Evolutionary conservation across 768 basidiomycete genomes (phyloP), one percentile per base, ranked within the genome.

Genomic region (Tricholoma hemisulphureum): DNA sequence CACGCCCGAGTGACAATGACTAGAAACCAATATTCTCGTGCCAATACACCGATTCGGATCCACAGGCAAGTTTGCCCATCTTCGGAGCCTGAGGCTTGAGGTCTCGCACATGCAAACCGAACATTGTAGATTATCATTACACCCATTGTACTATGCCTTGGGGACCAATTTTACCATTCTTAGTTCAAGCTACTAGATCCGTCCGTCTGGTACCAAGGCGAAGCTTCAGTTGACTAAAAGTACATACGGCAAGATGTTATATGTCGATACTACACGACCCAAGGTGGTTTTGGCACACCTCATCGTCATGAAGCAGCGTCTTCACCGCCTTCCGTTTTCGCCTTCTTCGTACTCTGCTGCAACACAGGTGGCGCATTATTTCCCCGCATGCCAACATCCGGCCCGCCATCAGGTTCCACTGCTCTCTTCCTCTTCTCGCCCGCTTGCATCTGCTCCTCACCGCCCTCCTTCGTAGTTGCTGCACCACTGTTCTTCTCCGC

Each of bases 341-440:
- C 70, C 67, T 80, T 81, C 65, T 83, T 83, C 34, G 71, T 70
- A 49, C 71, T 70, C 56, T 76, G n/a, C n/a, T n/a, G 73, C 53
- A 81, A 61, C 2, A 67, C 61, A 37, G 82, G 83, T 10, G 90
- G 90, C 3, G 85, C 86, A 29, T 73, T 77, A 7, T 74, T 78
- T 0, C 89, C 89, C 21, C 89, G 80, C 10, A 84, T 69, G 9
- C 89, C 89, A 24, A 80, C 77, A 63, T 87, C 83, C 2, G 85
- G 83, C 0, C 87, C 90, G 62, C 89, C 90, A 64, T 91, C 90
- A 1, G 89, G 89, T 66, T 91, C 90, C 0, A 89, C 77, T 1
- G 80, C 85, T 35, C 88, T 82, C 69, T 91, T 93, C 58, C 90
- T 77, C 75, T 93, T 93, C 61, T 88, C 88, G 26, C 88, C 89